These are phyloP conservation scores for Skeletonema menzelii DNA, from an alignment of 108 stramenopile genomes.

Conservation along the genomic window DNA sequence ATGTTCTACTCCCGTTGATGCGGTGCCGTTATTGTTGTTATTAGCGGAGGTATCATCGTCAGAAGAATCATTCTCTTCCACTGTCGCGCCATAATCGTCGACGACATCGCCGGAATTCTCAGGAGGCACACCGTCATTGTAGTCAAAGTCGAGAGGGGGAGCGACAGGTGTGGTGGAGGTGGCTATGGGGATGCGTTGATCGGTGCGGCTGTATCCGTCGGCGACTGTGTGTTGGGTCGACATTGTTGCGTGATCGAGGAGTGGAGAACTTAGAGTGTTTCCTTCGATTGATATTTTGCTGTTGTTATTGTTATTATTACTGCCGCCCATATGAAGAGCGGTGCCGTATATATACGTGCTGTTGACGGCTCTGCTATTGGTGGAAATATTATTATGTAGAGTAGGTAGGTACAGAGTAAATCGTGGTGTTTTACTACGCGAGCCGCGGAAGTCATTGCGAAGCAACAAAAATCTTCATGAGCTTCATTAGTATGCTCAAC, in stretches of 20 bases:
- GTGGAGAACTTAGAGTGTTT: background rate
- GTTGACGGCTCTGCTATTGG: background rate
- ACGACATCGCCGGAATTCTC: background rate
- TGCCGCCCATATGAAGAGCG: background rate
- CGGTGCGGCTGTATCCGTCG: slow-evolving; percentile 51
- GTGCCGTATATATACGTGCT: background rate
- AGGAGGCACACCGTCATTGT: slow-evolving; percentile 35
- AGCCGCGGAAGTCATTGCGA: too few relatives aligned
- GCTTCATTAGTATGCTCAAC: too few relatives aligned
- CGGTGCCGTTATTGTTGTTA: background rate
- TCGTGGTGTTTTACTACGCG: too few relatives aligned
- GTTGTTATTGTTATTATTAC: background rate
- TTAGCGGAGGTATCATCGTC: background rate
- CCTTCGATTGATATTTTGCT: too few relatives aligned
- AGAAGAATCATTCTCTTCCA: background rate
- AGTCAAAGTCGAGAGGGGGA: slow-evolving; percentile 43
- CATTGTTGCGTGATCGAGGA: background rate
- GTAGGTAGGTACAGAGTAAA: too few relatives aligned
- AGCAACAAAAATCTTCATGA: too few relatives aligned
- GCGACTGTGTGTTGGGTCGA: slow-evolving; percentile 23
- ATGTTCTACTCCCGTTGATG: slow-evolving; percentile 25
- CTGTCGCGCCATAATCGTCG: slow-evolving; percentile 15
- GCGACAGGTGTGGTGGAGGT: slow-evolving; percentile 46
- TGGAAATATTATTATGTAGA: too few relatives aligned
- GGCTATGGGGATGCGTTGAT: slow-evolving; percentile 39